Evolutionary conservation across 2,329 filamentous ascomycete species (phyloP), one percentile per base, ranked within the genome.

Genomic region (Fusarium chlamydosporum): DNA sequence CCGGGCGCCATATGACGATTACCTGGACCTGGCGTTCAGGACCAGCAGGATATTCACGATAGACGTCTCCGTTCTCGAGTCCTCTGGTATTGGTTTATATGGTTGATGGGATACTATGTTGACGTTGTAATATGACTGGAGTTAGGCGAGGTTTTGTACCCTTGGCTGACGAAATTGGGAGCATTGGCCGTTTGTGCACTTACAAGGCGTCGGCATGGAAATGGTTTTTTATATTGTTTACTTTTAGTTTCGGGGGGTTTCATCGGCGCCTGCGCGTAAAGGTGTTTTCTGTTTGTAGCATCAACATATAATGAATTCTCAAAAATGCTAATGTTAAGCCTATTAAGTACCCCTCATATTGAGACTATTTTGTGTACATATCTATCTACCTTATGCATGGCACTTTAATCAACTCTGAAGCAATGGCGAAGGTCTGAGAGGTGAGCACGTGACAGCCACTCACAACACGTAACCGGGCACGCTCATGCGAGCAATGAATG

Each of bases 1-100:
- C 68, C 67, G 68, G 56, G 56, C 67, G 56, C 67, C 60, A 59
- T 56, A 52, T 43, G 45, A 74, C 70, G 63, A 72, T 53, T 64
- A 71, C 72, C 72, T 71, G 70, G 61, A 63, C 74, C 74, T 62
- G 74, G 74, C 64, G 74, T 75, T 75, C 62, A 57, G 68, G 67
- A 53, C 65, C 62, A 47, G 56, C 58, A 62, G 64, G 56, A 67
- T 64, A 64, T 61, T 47, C 58, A 68, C 61, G 59, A 67, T 65
- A 73, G 64, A 71, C 63, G 61, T 70, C 66, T 74, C 63, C 66
- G 62, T 71, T 72, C 62, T 61, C 50, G 43, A 56, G 59, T 71
- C 66, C 52, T 65, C 53, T 56, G 53, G 45, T 38, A 67, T 61
- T 54, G 62, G 55, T 72, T 52, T 61, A 60, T 67, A 55, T 61